Base-by-base conservation (phyloP, 306 rosid species). In the Bauhinia variegata region DNA sequence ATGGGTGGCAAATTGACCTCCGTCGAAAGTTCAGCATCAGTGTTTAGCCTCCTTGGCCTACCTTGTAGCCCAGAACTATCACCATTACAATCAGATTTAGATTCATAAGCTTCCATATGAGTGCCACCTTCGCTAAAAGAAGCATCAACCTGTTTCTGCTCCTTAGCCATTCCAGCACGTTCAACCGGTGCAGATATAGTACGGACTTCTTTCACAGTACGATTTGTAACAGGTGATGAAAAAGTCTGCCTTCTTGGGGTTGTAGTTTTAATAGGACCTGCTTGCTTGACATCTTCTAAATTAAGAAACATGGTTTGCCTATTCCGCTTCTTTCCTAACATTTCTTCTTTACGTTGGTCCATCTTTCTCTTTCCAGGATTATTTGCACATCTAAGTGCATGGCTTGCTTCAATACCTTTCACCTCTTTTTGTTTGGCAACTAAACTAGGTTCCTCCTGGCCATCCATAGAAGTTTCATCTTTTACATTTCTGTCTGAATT, bases 251-350 rank as follows among this genome's bases (percentile, higher is more conserved):
- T 93, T 80, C 95, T 84, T 1, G 99, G 99, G 0, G 97, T 93
- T 65, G 96, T 86, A 69, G 91, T 79, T 83, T 93, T 93, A 12
- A 90, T 88, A 51, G 97, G 82, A 44, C 96, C 97, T 44, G 95
- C 99, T 83, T 88, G 84, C 80, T 88, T 93, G 61, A 90, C 99
- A 75, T 93, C 99, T 78, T 93, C 99, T 77, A 93, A 76, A 77
- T 93, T 90, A 69, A 93, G 97, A 80, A 88, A 88, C 92, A 93
- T 73, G 48, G 96, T 93, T 83, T 88, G 96, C 62, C 99, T 90
- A 71, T 60, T 90, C 11, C 99, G 97, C 60, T 93, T 93, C 91
- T 88, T 93, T 63, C 99, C 99, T 71, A 90, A 76, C 87, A 89
- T 93, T 74, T 88, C 89, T 75, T 88, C 97, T 76, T 82, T 84